Percentiles rank a stretch among this genome's conserved stretches.
These are phyloP conservation scores for Aspergillus homomorphus DNA, from an alignment of 495 filamentous ascomycete species.

Conservation along the genomic window DNA sequence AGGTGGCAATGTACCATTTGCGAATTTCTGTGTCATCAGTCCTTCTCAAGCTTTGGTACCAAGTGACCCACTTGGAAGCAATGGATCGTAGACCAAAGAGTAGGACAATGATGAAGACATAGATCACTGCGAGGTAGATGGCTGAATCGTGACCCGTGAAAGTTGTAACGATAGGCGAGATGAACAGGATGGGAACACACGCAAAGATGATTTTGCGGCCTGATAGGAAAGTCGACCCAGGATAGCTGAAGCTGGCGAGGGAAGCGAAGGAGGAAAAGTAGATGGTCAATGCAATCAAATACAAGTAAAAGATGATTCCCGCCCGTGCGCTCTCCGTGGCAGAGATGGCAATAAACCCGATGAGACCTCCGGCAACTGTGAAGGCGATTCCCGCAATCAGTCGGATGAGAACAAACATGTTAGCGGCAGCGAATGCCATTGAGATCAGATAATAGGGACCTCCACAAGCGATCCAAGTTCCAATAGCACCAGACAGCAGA, in stretches of 20 bases:
- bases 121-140: slow-evolving; percentile 48
- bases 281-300: slow-evolving; percentile 46
- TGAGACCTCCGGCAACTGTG: slow-evolving; percentile 43
- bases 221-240: slow-evolving; percentile 51
- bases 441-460: slow-evolving; percentile 59
- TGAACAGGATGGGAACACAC: slow-evolving; percentile 46
- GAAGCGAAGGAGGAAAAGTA: slow-evolving; percentile 51
- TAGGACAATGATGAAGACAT: slow-evolving; percentile 42
- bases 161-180: slow-evolving; percentile 46
- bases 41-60: slow-evolving; percentile 45
- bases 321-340: slow-evolving; percentile 34
- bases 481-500: slow-evolving; percentile 54
- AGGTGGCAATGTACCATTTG: slow-evolving; percentile 43
- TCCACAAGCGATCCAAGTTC: slow-evolving; percentile 57
- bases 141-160: slow-evolving; percentile 45
- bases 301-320: slow-evolving; percentile 50
- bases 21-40: slow-evolving; percentile 48
- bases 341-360: slow-evolving; percentile 49
- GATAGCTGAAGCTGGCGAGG: slow-evolving; percentile 56
- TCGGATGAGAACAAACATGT: slow-evolving; percentile 58
- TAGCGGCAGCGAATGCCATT: slow-evolving; percentile 59
- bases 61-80: slow-evolving; percentile 50
- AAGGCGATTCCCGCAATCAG: slow-evolving; percentile 58
- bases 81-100: slow-evolving; percentile 45
- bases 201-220: slow-evolving; percentile 43